A percentile compares a stretch with the other conserved stretches of the same genome.
Evolutionary conservation across 768 basidiomycete genomes (phyloP).

Genomic region (Lactifluus pinguis): DNA sequence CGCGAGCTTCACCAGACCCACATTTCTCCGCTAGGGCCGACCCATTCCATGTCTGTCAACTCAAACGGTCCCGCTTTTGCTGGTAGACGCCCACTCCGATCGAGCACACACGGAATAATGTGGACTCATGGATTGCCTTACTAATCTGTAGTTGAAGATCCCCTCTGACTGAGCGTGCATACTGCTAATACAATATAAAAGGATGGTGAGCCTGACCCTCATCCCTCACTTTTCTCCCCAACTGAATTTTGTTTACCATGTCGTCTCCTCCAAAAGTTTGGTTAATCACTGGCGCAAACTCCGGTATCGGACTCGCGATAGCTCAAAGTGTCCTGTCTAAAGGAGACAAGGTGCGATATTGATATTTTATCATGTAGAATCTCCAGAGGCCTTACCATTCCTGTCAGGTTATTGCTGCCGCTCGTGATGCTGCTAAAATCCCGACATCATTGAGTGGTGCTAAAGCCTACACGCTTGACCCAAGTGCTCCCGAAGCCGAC

Average conservation of each 20-base stretch:
- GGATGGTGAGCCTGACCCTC: background rate
- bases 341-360: background rate
- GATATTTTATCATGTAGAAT: background rate
- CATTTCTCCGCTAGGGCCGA: no score
- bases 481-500: background rate
- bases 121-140: no score
- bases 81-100: no score
- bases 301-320: slow-evolving; percentile 9
- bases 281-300: slow-evolving; percentile 14
- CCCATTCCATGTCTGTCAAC: no score
- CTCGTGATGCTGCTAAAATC: background rate
- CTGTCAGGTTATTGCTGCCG: background rate
- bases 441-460: background rate
- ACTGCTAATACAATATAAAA: background rate
- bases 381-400: background rate
- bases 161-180: no score
- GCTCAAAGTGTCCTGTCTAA: background rate
- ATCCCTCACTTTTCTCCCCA: background rate
- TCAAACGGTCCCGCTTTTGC: no score
- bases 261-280: slow-evolving; percentile 3
- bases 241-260: background rate
- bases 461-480: background rate
- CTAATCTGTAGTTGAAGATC: no score
- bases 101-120: no score
- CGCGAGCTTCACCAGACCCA: no score